Evolutionary conservation across 2,329 filamentous ascomycete species (phyloP).

Genomic region (Penicillium sp.): DNA sequence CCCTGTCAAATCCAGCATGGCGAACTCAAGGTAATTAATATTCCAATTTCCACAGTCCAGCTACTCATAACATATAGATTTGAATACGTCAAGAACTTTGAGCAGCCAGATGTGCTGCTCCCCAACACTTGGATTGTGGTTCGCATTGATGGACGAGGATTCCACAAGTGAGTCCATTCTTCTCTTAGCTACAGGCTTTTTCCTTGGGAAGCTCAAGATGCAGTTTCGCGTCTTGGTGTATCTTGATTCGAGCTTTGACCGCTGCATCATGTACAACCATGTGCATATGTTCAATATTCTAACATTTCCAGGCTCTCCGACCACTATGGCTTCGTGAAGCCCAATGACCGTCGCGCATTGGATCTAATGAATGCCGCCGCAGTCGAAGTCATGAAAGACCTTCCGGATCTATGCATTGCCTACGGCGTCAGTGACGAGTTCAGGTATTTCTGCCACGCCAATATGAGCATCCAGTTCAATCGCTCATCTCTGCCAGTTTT

Average conservation of each 20-base stretch:
- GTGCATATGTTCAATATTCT: background rate
- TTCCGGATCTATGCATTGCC: slow-evolving; percentile 82
- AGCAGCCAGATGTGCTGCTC: slow-evolving; percentile 76
- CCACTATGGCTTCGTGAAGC: slow-evolving; percentile 85
- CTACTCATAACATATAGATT: slow-evolving; percentile 61
- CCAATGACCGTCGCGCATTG: slow-evolving; percentile 84
- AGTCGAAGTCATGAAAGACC: slow-evolving; percentile 76
- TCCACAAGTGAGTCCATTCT: slow-evolving; percentile 72
- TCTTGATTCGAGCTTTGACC: background rate
- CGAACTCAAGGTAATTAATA: slow-evolving; percentile 40
- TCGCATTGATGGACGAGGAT: slow-evolving; percentile 88
- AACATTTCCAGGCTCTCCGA: slow-evolving; percentile 66
- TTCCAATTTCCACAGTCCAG: background rate
- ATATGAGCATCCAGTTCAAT: slow-evolving; percentile 1
- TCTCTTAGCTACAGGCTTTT: background rate
- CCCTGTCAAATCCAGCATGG: slow-evolving; percentile 24
- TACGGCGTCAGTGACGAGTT: slow-evolving; percentile 97
- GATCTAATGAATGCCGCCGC: slow-evolving; percentile 95
- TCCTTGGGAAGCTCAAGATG: background rate
- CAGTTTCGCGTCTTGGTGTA: background rate
- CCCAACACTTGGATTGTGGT: slow-evolving; percentile 96
- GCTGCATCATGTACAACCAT: background rate
- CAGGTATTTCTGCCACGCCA: slow-evolving; percentile 42
- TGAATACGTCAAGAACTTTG: slow-evolving; percentile 90
- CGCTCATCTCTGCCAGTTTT: slow-evolving; percentile 59